Evolutionary conservation across 2,329 filamentous ascomycete species (phyloP).

Genomic region (Raffaelea albimanens): DNA sequence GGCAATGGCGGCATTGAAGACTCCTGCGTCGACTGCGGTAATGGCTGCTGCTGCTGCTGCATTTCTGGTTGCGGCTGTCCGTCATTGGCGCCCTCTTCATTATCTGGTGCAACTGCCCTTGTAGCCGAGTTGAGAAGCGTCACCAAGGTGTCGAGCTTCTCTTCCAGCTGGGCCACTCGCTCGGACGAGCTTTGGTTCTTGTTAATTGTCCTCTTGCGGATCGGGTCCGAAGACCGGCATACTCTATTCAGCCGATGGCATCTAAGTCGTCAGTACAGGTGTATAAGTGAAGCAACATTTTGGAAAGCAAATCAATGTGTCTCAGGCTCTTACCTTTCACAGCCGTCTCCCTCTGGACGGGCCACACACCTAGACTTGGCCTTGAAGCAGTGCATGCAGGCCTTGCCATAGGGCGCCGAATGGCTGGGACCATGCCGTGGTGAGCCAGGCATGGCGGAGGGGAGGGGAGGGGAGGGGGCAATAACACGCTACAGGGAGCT

Average conservation of each 20-base stretch:
- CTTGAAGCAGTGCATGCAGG: constrained; percentile 5
- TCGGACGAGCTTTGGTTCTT: constrained; percentile 12
- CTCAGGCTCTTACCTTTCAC: constrained; percentile 16
- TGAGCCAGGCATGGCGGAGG: too few relatives aligned
- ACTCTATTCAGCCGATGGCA: constrained; percentile 29
- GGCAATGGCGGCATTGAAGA: background rate
- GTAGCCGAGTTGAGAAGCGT: constrained; percentile 23
- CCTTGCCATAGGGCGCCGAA: constrained; percentile 5
- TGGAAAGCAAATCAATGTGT: too few relatives aligned
- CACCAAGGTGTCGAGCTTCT: constrained; percentile 39
- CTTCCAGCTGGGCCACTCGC: constrained; percentile 35
- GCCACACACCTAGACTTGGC: constrained; percentile 37
- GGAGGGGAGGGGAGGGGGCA: too few relatives aligned
- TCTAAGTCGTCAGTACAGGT: background rate
- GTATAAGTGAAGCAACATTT: too few relatives aligned
- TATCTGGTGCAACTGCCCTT: too few relatives aligned
- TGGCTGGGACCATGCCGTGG: background rate
- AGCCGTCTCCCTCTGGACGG: constrained; percentile 19
- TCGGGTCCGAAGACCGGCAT: constrained; percentile 28
- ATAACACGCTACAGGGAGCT: too few relatives aligned
- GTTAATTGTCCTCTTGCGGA: constrained; percentile 26
- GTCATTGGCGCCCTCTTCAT: too few relatives aligned
- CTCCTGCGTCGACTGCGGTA: constrained; percentile 22
- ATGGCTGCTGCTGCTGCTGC: too few relatives aligned
- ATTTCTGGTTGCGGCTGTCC: too few relatives aligned